Base-by-base conservation (phyloP, 371 early-diverging fungal genomes). In the Mortierella sp. region DNA sequence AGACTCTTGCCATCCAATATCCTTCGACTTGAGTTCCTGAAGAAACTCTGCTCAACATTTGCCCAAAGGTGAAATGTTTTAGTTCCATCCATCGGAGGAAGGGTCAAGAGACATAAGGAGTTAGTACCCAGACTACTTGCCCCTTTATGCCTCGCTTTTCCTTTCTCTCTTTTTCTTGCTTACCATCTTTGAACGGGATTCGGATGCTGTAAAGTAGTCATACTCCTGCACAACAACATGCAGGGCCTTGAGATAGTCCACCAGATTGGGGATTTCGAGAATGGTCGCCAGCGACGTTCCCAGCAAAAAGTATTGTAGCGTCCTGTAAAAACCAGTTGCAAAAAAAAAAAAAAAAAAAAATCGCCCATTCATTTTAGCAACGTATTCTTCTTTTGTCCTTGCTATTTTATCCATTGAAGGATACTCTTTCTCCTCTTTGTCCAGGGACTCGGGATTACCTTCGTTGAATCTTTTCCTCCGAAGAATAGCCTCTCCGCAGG, bases 151-250 rank as follows among this genome's bases (percentile, higher is more conserved):
- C n/a, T n/a, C n/a, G n/a, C n/a, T n/a, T 37, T 37, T 37, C 37
- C 3, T 37, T 3, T 37, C 37, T 37, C 37, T 5, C 9, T 37
- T 9, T 37, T 37, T 37, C 37, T n/a, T n/a, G 5, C 12, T 51
- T 67, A 70, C 76, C 65, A 75, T 75, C 58, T 75, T 75, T 9
- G 76, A 66, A 44, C 52, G 46, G 1, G 76, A 75, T 21, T 75
- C 76, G 19, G 75, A 66, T 7, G 67, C 70, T 16, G 70, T 69
- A 28, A 75, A 70, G 28, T 66, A 62, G 14, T 75, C 76, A n/a
- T 67, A 75, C 46, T 75, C 76, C 26, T 75, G 76, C 4, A 75
- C 55, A 23, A 75, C 66, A 18, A 28, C 64, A 4, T 66, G 47
- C 14, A 75, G 21, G 5, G 76, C 76, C 51, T 64, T 70, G n/a